Evolutionary conservation across 2,329 filamentous ascomycete genomes (phyloP).

Genomic region (Venturia effusa): DNA sequence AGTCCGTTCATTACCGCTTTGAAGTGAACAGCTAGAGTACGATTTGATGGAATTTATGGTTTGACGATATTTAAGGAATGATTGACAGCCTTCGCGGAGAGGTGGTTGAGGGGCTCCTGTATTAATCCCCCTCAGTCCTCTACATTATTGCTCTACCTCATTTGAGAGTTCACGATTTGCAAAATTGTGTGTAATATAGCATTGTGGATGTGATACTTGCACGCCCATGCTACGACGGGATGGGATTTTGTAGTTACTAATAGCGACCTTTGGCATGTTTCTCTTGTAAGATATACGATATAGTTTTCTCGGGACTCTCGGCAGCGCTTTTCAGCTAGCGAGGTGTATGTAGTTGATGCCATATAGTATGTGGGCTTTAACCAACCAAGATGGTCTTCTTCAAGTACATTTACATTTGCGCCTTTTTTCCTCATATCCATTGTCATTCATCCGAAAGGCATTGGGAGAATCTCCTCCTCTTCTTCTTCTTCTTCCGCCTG

Average conservation of each 20-base stretch:
- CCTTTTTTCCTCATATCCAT: too few species aligned
- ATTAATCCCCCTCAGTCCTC: not conserved
- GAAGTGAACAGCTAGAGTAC: not conserved
- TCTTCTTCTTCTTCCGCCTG: too few species aligned
- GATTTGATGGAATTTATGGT: slow-evolving; percentile 1
- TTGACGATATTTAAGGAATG: not conserved
- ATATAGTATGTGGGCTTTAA: not conserved
- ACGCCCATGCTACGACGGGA: not conserved
- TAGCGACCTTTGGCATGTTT: not conserved
- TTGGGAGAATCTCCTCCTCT: too few species aligned
- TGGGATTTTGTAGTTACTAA: not conserved
- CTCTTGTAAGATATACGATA: not conserved
- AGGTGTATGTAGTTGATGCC: not conserved
- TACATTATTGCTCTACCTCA: not conserved
- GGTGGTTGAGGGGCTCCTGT: not conserved
- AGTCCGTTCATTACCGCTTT: slow-evolving; percentile 32
- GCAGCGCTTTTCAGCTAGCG: not conserved
- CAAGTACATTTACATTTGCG: too few species aligned
- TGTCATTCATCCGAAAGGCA: too few species aligned
- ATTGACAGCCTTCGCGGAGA: not conserved
- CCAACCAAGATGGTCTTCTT: too few species aligned
- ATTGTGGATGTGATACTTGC: not conserved
- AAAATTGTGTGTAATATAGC: not conserved
- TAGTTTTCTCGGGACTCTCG: not conserved
- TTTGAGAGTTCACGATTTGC: not conserved